Conservation (phyloP, 371 early-diverging fungal genomes). For the Circinella umbellata region DNA sequence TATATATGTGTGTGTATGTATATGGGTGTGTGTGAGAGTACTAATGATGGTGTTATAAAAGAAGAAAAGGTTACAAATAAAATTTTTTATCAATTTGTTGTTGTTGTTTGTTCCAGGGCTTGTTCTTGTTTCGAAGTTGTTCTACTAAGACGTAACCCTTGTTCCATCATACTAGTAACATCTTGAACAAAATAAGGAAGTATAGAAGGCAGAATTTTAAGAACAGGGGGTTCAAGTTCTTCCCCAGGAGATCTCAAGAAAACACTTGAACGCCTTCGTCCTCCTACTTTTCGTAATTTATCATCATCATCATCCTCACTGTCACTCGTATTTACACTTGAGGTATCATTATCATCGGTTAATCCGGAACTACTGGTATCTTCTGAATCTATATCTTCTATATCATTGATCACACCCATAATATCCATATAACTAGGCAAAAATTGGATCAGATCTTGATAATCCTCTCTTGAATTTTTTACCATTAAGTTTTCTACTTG, state of each 20-base stretch:
- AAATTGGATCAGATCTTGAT: conserved; percentile 29
- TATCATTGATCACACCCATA: conserved; percentile 36
- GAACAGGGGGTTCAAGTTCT: conserved; percentile 7
- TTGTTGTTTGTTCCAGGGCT: background rate
- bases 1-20: too few relatives aligned
- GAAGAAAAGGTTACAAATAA: too few relatives aligned
- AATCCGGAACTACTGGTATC: conserved; percentile 16
- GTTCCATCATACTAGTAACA: conserved; percentile 18
- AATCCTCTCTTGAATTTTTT: conserved; percentile 17
- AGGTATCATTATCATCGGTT: conserved; percentile 7
- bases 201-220: conserved; percentile 14
- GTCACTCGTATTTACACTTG: background rate
- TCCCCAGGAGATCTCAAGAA: background rate
- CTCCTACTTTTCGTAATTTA: too few relatives aligned
- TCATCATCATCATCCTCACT: conserved; percentile 17
- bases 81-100: too few relatives aligned
- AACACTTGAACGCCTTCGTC: background rate
- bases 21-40: background rate
- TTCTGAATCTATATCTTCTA: conserved; percentile 33
- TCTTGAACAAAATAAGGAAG: conserved; percentile 15
- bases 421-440: conserved; percentile 29
- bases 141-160: background rate
- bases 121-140: background rate
- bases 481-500: conserved; percentile 7
- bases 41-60: background rate